Conservation (phyloP, 441 rosid genomes). For the Metrosideros polymorpha region DNA sequence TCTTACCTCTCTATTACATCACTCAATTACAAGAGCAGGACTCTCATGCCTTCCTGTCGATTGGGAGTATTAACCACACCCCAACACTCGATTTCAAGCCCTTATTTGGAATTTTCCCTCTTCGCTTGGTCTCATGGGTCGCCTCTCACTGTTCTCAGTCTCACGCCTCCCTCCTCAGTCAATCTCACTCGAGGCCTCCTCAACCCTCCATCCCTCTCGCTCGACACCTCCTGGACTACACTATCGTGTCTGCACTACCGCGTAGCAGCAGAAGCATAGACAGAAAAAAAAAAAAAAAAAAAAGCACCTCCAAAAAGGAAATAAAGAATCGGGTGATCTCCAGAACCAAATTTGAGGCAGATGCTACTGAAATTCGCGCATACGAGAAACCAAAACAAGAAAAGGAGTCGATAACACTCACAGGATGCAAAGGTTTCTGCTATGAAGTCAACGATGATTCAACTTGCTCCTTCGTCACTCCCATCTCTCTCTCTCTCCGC, state of each 20-base stretch:
- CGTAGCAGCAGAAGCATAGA: neutral
- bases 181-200: no score
- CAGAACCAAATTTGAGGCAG: neutral
- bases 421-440: slow-evolving; percentile 65
- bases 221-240: neutral
- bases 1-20: no score
- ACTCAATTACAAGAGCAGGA: no score
- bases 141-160: no score
- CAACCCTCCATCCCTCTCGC: no score
- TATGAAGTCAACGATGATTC: slow-evolving; percentile 63
- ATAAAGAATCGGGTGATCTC: neutral
- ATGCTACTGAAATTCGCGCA: neutral
- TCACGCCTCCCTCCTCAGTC: no score
- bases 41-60: no score
- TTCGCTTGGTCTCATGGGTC: no score
- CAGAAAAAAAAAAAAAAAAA: neutral
- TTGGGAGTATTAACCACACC: no score
- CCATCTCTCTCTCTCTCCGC: slow-evolving; percentile 35
- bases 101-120: no score
- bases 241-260: neutral
- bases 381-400: neutral
- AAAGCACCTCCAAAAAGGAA: neutral
- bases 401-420: slow-evolving; percentile 7
- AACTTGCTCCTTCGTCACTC: slow-evolving; percentile 73
- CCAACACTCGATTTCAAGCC: no score